Evolutionary conservation across 768 basidiomycete species (phyloP), one percentile per base, ranked within the genome.

Genomic region (Lentinula aciculospora): DNA sequence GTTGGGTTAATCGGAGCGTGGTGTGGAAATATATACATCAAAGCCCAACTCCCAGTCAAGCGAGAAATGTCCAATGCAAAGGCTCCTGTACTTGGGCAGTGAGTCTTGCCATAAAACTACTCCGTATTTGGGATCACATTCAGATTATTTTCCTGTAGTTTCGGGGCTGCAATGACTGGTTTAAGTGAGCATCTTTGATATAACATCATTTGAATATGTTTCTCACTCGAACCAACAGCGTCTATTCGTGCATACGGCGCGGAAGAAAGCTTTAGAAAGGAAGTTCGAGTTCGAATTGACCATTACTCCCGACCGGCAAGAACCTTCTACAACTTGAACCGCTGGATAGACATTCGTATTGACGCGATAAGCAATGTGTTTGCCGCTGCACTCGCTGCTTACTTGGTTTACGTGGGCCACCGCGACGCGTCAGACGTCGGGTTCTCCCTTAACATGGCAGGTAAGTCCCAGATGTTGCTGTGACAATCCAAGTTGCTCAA

Each of bases 161-260:
- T 81, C 61, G 72, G 75, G 8, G 76, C 78, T 12, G 74, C 77
- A 2, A 71, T 81, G 21, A 64, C 69, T 53, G 80, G 80, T 9
- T 53, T 77, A 28, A 60, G 73, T 74, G 39, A 29, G 50, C 25
- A 25, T 42, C 37, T 23, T 46, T 9, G 23, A 10, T 8, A 46
- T 19, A 28, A 28, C 3, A 7, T 19, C 36, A 15, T 36, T n/a
- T 2, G n/a, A 39, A 36, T 19, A 50, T 28, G 25, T 8, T 29
- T 47, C 8, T 50, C 4, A 50, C 32, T n/a, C 9, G 4, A 12
- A 23, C 5, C 23, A 19, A 17, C 21, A 45, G 46, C 62, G 13
- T 78, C 77, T 9, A 77, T 82, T 46, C 66, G 80, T n/a, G 80
- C 80, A 1, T 82, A 77, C 61, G 73, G 73, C 5, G 75, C 74